A percentile compares a stretch with the other conserved stretches of the same genome.
Conservation (phyloP, 2,329 filamentous ascomycete species). For the Stachybotrys chartarum region DNA sequence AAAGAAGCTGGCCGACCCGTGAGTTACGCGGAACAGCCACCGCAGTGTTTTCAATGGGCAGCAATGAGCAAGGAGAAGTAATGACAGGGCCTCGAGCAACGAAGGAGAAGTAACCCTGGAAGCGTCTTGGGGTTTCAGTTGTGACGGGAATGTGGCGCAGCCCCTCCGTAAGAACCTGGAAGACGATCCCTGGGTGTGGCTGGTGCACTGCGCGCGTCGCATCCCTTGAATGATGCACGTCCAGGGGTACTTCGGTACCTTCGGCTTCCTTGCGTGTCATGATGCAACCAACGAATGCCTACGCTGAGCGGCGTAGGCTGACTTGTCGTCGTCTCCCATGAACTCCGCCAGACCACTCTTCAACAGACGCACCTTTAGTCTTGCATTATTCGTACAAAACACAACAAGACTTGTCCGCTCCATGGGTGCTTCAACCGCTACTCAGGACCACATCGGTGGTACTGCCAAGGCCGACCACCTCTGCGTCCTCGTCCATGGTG, state of each 20-base stretch:
- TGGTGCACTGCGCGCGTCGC: not conserved
- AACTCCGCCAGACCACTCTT: too few relatives aligned
- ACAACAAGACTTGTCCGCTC: not conserved
- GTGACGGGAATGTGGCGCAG: not conserved
- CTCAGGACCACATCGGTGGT: slow-evolving; percentile 37
- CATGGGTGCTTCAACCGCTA: not conserved
- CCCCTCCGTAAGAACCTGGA: not conserved
- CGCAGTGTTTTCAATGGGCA: not conserved
- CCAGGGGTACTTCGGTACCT: not conserved
- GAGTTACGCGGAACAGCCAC: too few relatives aligned
- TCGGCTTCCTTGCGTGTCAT: not conserved
- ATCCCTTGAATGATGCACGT: too few relatives aligned
- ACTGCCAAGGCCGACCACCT: slow-evolving; percentile 58
- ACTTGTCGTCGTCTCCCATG: too few relatives aligned
- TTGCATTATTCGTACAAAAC: too few relatives aligned
- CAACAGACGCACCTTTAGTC: too few relatives aligned
- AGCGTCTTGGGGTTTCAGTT: not conserved
- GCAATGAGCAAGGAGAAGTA: not conserved
- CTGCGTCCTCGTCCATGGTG: slow-evolving; percentile 70
- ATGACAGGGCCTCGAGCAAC: not conserved
- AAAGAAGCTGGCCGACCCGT: too few relatives aligned
- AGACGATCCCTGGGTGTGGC: not conserved
- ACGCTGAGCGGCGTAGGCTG: too few relatives aligned
- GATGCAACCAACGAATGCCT: not conserved
- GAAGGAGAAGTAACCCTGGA: not conserved